A percentile compares a stretch with the other conserved stretches of the same genome.
phyloP scores from a whole-genome alignment of 2,329 filamentous ascomycete species.

The Proliferodiscus dingleyae region DNA sequence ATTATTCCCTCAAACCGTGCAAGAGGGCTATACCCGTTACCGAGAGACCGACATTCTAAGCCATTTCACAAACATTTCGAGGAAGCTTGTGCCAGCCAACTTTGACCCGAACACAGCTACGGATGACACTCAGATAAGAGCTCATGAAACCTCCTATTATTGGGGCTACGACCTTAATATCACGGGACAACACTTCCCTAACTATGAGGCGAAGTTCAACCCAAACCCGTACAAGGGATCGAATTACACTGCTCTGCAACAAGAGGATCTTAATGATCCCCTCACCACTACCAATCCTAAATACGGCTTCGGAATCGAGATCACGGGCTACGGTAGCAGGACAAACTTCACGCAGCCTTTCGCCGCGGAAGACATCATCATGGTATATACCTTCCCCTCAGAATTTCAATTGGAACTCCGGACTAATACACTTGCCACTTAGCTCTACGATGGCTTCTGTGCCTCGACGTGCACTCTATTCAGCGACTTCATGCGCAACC shows the following conservation, averaged over 20 bases:
- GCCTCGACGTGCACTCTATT: constrained; percentile 55
- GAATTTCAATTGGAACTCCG: not conserved
- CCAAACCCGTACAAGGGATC: constrained; percentile 7
- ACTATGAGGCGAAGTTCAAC: constrained; percentile 7
- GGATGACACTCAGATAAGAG: constrained; percentile 8
- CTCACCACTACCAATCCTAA: constrained; percentile 7
- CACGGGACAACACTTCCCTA: constrained; percentile 7
- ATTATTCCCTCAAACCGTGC: constrained; percentile 22
- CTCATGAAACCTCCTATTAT: constrained; percentile 6
- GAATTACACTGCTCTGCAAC: constrained; percentile 5
- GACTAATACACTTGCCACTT: not conserved
- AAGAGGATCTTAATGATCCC: constrained; percentile 8
- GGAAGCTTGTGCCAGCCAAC: constrained; percentile 3
- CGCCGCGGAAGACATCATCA: constrained; percentile 34
- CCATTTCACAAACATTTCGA: constrained; percentile 1
- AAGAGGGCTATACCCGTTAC: constrained; percentile 8
- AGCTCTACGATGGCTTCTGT: constrained; percentile 49
- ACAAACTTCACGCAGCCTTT: constrained; percentile 30
- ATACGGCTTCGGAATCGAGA: constrained; percentile 17
- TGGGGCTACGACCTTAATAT: constrained; percentile 6
- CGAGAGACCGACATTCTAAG: constrained; percentile 10
- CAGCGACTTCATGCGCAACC: constrained; percentile 46
- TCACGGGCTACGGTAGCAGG: constrained; percentile 26
- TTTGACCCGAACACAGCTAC: constrained; percentile 18
- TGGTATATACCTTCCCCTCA: constrained; percentile 28